A percentile compares a stretch with the other conserved stretches of the same genome.
phyloP scores from a whole-genome alignment of 208 protist species.

The Strigomonas galati region DNA sequence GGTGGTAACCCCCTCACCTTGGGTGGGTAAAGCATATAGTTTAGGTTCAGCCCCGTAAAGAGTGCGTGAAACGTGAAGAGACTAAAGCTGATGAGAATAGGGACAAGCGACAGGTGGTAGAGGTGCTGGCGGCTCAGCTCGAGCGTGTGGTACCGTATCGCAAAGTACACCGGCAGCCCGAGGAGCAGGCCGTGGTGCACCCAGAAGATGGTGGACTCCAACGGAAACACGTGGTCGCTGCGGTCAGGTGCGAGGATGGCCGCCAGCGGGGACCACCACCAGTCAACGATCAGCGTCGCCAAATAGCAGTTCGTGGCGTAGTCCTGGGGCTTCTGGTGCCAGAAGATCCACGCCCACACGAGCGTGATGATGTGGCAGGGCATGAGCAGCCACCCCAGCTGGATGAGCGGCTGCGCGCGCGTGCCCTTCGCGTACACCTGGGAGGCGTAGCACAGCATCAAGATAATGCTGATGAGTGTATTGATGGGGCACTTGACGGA shows the following conservation, averaged over 20 bases:
- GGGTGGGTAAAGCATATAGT: constrained; percentile 76
- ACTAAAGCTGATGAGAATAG: constrained; percentile 49
- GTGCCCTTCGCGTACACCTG: constrained; percentile 49
- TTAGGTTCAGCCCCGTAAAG: constrained; percentile 66
- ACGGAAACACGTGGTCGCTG: constrained; percentile 52
- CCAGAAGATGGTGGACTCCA: constrained; percentile 51
- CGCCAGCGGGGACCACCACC: constrained; percentile 37
- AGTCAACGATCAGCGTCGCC: constrained; percentile 56
- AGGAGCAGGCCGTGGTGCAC: constrained; percentile 64
- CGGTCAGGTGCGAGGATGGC: constrained; percentile 48
- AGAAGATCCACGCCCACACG: constrained; percentile 48
- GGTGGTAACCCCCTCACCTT: constrained; percentile 21
- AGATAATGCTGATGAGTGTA: constrained; percentile 24
- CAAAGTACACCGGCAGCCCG: constrained; percentile 65
- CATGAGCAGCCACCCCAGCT: constrained; percentile 81
- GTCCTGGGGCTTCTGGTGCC: constrained; percentile 20
- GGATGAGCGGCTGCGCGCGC: constrained; percentile 58
- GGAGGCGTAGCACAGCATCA: constrained; percentile 34
- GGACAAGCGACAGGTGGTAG: constrained; percentile 58
- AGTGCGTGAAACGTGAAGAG: constrained; percentile 39
- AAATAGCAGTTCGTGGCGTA: constrained; percentile 57
- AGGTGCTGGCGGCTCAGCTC: constrained; percentile 34
- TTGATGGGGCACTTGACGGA: constrained; percentile 41
- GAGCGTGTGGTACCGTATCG: constrained; percentile 46
- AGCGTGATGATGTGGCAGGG: constrained; percentile 73